A percentile compares a stretch with the other conserved stretches of the same genome.
Conservation (phyloP, 805 yeast genomes). For the Starmerella stigmatis region DNA sequence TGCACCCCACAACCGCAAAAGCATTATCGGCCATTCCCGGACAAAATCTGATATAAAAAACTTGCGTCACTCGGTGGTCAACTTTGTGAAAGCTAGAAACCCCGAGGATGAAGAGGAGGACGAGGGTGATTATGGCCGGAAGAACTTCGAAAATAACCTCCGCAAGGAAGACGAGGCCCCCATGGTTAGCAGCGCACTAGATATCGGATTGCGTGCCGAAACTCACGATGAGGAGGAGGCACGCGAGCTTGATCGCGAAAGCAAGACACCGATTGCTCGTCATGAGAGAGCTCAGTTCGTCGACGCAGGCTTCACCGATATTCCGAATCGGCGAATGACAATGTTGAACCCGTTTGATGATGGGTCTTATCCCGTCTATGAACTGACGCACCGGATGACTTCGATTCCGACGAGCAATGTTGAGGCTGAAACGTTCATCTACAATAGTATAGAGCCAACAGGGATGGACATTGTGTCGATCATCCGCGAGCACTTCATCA, state of each 20-base stretch:
- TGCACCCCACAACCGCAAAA: background rate
- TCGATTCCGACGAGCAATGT: background rate
- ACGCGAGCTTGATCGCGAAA: background rate
- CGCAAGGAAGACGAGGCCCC: background rate
- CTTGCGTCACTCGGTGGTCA: conserved; percentile 5
- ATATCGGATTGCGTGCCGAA: no score
- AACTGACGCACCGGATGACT: background rate
- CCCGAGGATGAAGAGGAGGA: conserved; percentile 15
- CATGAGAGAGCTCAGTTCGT: background rate
- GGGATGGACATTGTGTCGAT: conserved; percentile 16
- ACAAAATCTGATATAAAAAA: background rate
- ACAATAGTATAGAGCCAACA: conserved; percentile 8
- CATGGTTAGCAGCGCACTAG: background rate
- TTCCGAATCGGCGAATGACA: conserved; percentile 6
- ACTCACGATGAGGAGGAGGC: no score
- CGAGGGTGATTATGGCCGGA: conserved; percentile 15
- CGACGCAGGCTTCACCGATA: conserved; percentile 16
- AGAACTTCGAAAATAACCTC: background rate
- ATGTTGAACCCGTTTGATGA: conserved; percentile 13
- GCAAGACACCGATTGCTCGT: background rate
- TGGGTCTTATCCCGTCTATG: background rate
- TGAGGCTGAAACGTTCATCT: background rate
- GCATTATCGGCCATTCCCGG: background rate
- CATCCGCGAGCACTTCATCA: conserved; percentile 8
- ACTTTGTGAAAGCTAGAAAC: conserved; percentile 12